Conservation (phyloP, 441 rosid genomes). For the Metrosideros polymorpha region DNA sequence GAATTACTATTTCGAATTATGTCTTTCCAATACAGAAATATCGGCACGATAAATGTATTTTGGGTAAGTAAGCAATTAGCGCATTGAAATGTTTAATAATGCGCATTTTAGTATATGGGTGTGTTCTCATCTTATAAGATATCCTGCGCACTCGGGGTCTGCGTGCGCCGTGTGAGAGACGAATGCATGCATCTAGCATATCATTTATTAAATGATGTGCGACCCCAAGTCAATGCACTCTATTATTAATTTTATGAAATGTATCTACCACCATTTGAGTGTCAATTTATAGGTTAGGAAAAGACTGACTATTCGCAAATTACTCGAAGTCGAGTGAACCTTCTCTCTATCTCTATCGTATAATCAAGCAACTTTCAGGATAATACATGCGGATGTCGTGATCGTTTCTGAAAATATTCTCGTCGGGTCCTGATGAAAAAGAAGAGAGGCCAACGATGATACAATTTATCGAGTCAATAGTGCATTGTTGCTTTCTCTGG, state of each 20-base stretch:
- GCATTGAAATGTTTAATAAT: background rate
- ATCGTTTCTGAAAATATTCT: accelerated
- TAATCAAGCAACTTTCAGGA: background rate
- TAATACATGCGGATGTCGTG: too few relatives aligned
- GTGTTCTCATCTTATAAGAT: background rate
- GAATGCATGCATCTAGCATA: background rate
- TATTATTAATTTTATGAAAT: too few relatives aligned
- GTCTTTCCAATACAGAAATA: background rate
- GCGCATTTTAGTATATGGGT: background rate
- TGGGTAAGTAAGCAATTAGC: background rate
- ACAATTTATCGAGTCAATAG: background rate
- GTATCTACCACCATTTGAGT: accelerated
- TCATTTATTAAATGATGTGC: too few relatives aligned
- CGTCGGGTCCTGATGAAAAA: background rate
- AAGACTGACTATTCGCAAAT: too few relatives aligned
- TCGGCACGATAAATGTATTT: too few relatives aligned
- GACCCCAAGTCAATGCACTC: too few relatives aligned
- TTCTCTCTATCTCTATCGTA: background rate
- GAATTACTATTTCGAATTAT: background rate
- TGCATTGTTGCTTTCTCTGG: background rate
- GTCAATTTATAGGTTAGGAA: background rate
- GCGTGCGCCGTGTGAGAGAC: accelerated
- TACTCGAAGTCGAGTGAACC: background rate
- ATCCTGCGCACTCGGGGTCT: accelerated
- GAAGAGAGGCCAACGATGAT: background rate